Conservation (phyloP, 208 protist species). For the Leishmania tropica region DNA sequence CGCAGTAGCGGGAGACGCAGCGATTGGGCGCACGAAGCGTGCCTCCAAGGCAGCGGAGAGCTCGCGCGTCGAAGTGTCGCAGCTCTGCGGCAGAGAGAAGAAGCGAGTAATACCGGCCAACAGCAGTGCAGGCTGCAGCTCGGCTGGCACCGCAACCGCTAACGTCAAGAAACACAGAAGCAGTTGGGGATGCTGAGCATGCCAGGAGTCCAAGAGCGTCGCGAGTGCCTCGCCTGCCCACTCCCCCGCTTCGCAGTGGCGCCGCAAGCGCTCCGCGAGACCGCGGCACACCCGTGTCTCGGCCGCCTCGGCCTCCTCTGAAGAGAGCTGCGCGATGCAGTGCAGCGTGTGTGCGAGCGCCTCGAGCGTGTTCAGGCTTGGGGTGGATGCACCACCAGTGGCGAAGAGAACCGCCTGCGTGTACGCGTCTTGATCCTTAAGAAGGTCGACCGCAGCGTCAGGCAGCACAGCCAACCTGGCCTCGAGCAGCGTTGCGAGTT, state of each 20-base stretch:
- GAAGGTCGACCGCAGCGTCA: conserved; percentile 2
- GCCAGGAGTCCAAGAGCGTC: conserved; percentile 36
- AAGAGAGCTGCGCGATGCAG: conserved; percentile 26
- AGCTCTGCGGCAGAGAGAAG: conserved; percentile 13
- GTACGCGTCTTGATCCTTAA: conserved; percentile 24
- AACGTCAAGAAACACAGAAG: conserved; percentile 30
- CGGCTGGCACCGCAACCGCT: conserved; percentile 14
- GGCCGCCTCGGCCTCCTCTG: conserved; percentile 8
- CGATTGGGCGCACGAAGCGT: conserved; percentile 13
- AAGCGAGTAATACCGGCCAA: conserved; percentile 19
- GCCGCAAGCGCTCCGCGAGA: conserved; percentile 2
- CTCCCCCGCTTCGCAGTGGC: conserved; percentile 9
- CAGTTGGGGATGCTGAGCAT: conserved; percentile 28
- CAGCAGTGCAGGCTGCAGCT: conserved; percentile 29
- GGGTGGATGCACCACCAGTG: conserved; percentile 6
- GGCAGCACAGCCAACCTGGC: conserved; percentile 14
- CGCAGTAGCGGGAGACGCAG: conserved; percentile 5
- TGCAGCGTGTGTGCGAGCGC: conserved; percentile 24
- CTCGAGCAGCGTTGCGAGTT: conserved; percentile 12
- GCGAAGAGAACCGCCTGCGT: conserved; percentile 41
- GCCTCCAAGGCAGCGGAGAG: conserved; percentile 3
- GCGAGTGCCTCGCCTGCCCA: conserved; percentile 26
- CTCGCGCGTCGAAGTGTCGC: conserved; percentile 16
- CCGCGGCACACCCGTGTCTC: conserved; percentile 5
- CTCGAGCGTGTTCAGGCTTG: conserved; percentile 23